Evolutionary conservation across 73 alveolate genomes (phyloP).

Genomic region (Blepharisma stoltei): DNA sequence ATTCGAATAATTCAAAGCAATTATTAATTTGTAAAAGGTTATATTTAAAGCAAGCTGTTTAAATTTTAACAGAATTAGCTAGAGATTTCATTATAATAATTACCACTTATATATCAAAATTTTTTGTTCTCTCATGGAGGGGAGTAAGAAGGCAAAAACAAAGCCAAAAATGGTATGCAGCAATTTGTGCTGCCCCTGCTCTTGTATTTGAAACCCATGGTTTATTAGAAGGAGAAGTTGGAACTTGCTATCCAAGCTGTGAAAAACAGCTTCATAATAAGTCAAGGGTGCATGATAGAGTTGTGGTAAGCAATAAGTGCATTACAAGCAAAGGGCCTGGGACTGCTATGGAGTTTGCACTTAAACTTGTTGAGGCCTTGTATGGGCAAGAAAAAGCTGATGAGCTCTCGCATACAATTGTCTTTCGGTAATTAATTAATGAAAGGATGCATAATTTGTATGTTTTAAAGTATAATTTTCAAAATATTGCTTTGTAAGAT

Average conservation of each 20-base stretch:
- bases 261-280: slow-evolving; percentile 56
- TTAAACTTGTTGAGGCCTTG: slow-evolving; percentile 60
- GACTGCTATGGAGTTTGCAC: slow-evolving; percentile 75
- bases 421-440: no score
- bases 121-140: no score
- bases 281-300: slow-evolving; percentile 58
- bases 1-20: no score
- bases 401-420: slow-evolving; percentile 49
- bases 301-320: slow-evolving; percentile 68
- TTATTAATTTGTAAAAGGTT: no score
- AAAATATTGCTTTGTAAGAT: neutral
- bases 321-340: slow-evolving; percentile 89
- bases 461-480: no score
- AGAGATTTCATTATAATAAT: no score
- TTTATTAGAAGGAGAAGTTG: slow-evolving; percentile 68
- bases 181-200: slow-evolving; percentile 92
- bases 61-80: no score
- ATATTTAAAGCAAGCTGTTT: no score
- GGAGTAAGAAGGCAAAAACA: slow-evolving; percentile 55
- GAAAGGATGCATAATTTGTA: no score
- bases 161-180: slow-evolving; percentile 64
- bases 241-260: slow-evolving; percentile 82
- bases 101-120: no score
- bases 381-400: slow-evolving; percentile 47
- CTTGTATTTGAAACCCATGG: slow-evolving; percentile 77